Evolutionary conservation across 192 early-diverging fungal species (phyloP).

Genomic region (Linderina pennispora): DNA sequence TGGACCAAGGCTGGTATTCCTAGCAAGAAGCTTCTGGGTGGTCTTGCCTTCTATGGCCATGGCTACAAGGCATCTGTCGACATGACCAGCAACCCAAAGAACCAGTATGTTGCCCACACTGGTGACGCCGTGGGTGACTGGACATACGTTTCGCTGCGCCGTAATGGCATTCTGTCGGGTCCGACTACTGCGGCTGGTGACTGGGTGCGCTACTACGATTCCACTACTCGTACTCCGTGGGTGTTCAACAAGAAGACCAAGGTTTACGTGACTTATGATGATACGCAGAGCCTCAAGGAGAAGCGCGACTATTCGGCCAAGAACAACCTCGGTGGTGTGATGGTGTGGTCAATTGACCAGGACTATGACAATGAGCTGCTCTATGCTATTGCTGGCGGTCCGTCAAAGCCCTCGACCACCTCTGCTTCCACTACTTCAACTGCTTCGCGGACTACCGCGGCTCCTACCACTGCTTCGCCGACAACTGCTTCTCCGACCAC

Average conservation of each 20-base stretch:
- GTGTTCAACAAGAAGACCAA: constrained; percentile 53
- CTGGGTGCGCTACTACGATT: constrained; percentile 60
- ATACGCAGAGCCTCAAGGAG: constrained; percentile 49
- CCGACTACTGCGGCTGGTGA: constrained; percentile 15
- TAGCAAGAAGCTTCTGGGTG: constrained; percentile 44
- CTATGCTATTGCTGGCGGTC: constrained; percentile 4
- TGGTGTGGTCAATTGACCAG: constrained; percentile 63
- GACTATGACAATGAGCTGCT: constrained; percentile 55
- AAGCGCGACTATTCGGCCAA: constrained; percentile 53
- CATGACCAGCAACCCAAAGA: constrained; percentile 5
- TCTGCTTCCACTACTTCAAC: too few species aligned
- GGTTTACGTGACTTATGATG: constrained; percentile 62
- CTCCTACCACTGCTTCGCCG: not conserved
- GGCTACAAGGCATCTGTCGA: constrained; percentile 2
- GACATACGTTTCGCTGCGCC: constrained; percentile 52
- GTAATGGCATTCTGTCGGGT: constrained; percentile 36
- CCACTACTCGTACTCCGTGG: constrained; percentile 57
- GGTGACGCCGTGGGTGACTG: constrained; percentile 52
- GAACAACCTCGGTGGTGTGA: constrained; percentile 52
- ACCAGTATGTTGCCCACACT: constrained; percentile 5
- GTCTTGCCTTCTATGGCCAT: constrained; percentile 56
- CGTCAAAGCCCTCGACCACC: constrained; percentile 2
- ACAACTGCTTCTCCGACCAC: not conserved
- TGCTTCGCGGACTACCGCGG: too few species aligned
- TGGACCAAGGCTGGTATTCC: constrained; percentile 53